Percentiles rank a stretch among this genome's conserved stretches.
Conservation (phyloP, 2,329 filamentous ascomycete species). For the Malbranchea cinnamomea region DNA sequence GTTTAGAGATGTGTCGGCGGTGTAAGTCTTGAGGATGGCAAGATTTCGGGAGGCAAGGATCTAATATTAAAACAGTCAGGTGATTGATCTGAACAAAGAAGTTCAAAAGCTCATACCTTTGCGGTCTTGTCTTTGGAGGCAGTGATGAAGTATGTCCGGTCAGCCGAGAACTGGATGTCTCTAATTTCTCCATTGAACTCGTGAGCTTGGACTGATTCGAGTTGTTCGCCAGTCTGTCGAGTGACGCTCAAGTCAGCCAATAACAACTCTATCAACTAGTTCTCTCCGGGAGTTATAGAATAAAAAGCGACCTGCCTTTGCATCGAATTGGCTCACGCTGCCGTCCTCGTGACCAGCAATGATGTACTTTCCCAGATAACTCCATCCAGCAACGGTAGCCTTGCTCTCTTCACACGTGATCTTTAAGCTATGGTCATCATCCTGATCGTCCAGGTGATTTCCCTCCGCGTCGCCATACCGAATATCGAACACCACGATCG, state of each 20-base stretch:
- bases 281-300: background rate
- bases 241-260: constrained; percentile 3
- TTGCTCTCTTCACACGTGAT: constrained; percentile 95
- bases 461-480: constrained; percentile 49
- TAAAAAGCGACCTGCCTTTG: constrained; percentile 46
- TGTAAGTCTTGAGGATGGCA: constrained; percentile 82
- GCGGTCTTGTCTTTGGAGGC: constrained; percentile 95
- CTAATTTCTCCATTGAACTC: constrained; percentile 72
- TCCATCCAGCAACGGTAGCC: constrained; percentile 94
- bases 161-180: constrained; percentile 85
- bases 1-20: constrained; percentile 89
- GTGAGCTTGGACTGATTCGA: constrained; percentile 71
- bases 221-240: constrained; percentile 56
- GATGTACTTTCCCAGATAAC: constrained; percentile 87
- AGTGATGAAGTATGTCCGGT: constrained; percentile 97
- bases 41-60: constrained; percentile 77
- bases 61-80: no score
- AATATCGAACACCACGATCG: constrained; percentile 87
- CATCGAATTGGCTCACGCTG: constrained; percentile 78
- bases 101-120: constrained; percentile 53
- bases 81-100: no score
- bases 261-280: background rate
- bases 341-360: constrained; percentile 96
- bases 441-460: constrained; percentile 56
- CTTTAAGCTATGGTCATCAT: constrained; percentile 63